These are phyloP conservation scores for Allomyces macrogynus DNA, from an alignment of 192 early-diverging fungal species.

Conservation along the genomic window DNA sequence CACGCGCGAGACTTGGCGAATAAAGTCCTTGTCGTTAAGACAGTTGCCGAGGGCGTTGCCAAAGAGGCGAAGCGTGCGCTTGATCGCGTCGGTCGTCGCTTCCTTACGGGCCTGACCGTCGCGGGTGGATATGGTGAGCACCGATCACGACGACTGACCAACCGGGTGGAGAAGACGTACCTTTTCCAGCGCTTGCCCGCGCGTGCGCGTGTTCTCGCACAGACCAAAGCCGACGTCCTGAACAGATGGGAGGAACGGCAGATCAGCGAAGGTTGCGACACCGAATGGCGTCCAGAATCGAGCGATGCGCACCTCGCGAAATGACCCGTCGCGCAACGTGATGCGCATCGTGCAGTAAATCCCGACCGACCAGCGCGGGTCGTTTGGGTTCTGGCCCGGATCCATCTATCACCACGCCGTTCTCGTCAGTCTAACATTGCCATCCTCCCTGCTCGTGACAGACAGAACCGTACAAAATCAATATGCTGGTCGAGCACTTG, in stretches of 20 bases:
- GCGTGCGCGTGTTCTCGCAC: constrained; percentile 53
- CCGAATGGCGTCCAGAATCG: too few species aligned
- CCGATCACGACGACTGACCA: too few species aligned
- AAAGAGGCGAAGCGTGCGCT: constrained; percentile 66
- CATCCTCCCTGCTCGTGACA: too few species aligned
- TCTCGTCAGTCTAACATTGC: too few species aligned
- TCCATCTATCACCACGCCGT: constrained; percentile 2
- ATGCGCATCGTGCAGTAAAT: constrained; percentile 58
- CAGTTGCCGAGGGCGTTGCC: constrained; percentile 75
- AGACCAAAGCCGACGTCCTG: constrained; percentile 76
- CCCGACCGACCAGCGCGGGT: constrained; percentile 38
- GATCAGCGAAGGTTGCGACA: background rate
- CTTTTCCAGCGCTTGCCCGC: constrained; percentile 67
- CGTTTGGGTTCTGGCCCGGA: constrained; percentile 19
- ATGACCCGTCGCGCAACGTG: constrained; percentile 72
- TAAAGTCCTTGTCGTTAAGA: constrained; percentile 62
- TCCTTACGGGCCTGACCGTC: constrained; percentile 56
- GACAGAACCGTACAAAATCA: constrained; percentile 45
- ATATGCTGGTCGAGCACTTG: constrained; percentile 46
- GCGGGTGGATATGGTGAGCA: background rate
- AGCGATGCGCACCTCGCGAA: constrained; percentile 35
- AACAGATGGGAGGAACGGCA: background rate
- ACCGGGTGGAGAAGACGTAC: constrained; percentile 10
- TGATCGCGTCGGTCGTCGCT: constrained; percentile 71
- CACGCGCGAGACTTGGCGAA: constrained; percentile 14